phyloP scores from a whole-genome alignment of 1,284 basidiomycete species.

The Irpex sp. region DNA sequence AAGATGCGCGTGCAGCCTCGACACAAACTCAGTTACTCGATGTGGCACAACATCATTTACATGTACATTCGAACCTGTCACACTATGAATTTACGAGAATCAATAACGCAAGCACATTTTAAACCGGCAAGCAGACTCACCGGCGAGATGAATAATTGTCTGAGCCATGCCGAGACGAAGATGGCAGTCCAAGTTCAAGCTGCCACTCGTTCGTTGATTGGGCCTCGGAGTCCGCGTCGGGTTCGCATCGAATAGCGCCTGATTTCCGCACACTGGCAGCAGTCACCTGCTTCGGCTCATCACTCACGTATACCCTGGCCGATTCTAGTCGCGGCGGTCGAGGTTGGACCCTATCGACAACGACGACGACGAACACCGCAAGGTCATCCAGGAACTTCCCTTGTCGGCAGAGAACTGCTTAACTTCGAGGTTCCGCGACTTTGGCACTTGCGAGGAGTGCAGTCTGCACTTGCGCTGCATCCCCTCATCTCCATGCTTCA shows the following conservation, averaged over 20 bases:
- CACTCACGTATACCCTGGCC: not conserved
- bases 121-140: no score
- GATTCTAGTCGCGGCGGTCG: no score
- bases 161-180: no score
- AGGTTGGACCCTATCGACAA: not conserved
- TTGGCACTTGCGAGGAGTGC: not conserved
- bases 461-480: not conserved
- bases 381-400: not conserved
- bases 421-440: not conserved
- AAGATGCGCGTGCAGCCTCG: no score
- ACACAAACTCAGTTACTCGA: no score
- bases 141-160: no score
- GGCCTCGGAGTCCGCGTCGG: not conserved
- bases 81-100: no score
- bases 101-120: no score
- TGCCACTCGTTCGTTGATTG: not conserved
- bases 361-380: not conserved
- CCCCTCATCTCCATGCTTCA: conserved; percentile 17
- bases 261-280: not conserved
- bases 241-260: not conserved
- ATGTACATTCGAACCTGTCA: no score
- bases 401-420: not conserved
- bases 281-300: not conserved
- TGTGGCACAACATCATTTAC: no score
- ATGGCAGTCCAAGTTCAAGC: not conserved